phyloP scores from a whole-genome alignment of 306 rosid species.

The Urtica urens region DNA sequence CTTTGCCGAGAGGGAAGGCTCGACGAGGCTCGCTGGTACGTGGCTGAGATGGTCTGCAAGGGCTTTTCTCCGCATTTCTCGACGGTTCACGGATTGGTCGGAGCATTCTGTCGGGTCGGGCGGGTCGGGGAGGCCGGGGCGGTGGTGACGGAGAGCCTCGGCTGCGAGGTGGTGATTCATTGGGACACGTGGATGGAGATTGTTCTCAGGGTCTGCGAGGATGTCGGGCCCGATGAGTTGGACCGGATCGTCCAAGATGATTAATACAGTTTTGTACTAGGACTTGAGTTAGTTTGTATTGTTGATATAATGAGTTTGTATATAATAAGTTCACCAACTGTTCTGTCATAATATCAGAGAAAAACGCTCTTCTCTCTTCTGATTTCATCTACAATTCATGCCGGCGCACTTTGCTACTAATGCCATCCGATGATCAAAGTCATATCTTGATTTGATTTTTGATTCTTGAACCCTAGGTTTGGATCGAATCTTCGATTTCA shows the following conservation, averaged over 20 bases:
- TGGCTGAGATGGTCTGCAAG: constrained; percentile 44
- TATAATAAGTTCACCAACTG: too few species aligned
- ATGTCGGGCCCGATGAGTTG: constrained; percentile 25
- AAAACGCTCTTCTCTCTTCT: too few species aligned
- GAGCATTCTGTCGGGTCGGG: constrained; percentile 61
- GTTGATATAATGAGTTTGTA: too few species aligned
- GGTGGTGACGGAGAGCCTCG: constrained; percentile 31
- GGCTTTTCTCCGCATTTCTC: constrained; percentile 69
- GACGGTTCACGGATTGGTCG: constrained; percentile 43
- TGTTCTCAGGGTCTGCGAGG: constrained; percentile 50
- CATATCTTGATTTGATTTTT: too few species aligned
- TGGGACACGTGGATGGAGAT: constrained; percentile 46
- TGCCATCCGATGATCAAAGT: too few species aligned
- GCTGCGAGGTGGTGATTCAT: constrained; percentile 65
- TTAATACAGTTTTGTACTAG: too few species aligned
- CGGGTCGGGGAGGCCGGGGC: constrained; percentile 62
- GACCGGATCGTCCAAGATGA: constrained; percentile 30
- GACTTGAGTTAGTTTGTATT: too few species aligned
- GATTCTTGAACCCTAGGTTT: too few species aligned
- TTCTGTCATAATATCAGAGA: too few species aligned
- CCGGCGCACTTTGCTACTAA: too few species aligned
- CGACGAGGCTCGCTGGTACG: constrained; percentile 46
- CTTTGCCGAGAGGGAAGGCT: constrained; percentile 59
- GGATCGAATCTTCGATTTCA: too few species aligned
- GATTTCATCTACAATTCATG: too few species aligned